A percentile compares a stretch with the other conserved stretches of the same genome.
phyloP scores from a whole-genome alignment of 805 yeast species.

The Sugiyamaella valdiviana region DNA sequence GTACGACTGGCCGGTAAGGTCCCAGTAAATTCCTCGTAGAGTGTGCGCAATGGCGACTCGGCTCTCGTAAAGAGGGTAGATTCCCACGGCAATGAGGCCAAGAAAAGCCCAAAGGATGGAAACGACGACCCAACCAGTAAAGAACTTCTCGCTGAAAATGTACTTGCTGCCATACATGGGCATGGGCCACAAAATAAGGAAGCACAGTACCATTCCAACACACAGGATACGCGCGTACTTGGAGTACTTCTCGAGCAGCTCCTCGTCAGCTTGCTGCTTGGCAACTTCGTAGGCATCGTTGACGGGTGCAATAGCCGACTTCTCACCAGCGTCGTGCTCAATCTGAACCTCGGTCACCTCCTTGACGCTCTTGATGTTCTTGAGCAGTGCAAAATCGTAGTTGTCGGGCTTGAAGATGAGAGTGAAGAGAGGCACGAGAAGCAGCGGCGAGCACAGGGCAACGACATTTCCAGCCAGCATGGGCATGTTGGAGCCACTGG shows the following conservation, averaged over 20 bases:
- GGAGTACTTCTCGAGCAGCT: constrained; percentile 48
- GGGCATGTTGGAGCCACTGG: constrained; percentile 81
- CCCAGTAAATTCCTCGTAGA: constrained; percentile 80
- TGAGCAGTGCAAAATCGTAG: constrained; percentile 65
- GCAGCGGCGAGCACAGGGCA: constrained; percentile 65
- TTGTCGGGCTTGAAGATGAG: constrained; percentile 59
- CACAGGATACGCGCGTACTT: constrained; percentile 58
- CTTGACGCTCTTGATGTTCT: constrained; percentile 50
- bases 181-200: constrained; percentile 84
- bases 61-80: constrained; percentile 73
- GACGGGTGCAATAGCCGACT: constrained; percentile 21
- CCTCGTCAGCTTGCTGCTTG: constrained; percentile 44
- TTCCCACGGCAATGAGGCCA: constrained; percentile 45
- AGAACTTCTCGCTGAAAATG: constrained; percentile 66
- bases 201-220: constrained; percentile 51
- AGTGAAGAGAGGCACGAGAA: constrained; percentile 63
- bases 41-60: constrained; percentile 59
- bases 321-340: constrained; percentile 28
- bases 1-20: constrained; percentile 63
- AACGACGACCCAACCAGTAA: constrained; percentile 86
- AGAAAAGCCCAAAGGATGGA: constrained; percentile 73
- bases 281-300: constrained; percentile 38
- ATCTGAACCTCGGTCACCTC: constrained; percentile 41
- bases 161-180: constrained; percentile 85
- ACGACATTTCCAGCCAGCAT: constrained; percentile 88